phyloP scores from a whole-genome alignment of 495 filamentous ascomycete species.

The Penicillium alfredii region DNA sequence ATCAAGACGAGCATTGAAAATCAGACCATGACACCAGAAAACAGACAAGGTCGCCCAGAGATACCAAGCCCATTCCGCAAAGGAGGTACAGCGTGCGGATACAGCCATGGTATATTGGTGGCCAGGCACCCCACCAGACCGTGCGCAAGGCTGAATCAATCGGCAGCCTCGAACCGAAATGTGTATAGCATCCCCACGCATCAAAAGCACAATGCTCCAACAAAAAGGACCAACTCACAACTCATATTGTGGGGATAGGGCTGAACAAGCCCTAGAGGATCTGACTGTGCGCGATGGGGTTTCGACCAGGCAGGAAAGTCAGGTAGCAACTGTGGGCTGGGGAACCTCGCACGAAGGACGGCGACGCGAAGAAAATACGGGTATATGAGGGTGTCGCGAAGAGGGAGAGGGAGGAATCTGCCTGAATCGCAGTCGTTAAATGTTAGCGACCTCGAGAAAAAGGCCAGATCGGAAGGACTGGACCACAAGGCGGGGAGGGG shows the following conservation, averaged over 20 bases:
- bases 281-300: constrained; percentile 10
- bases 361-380: not conserved
- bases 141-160: no score
- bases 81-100: no score
- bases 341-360: constrained; percentile 15
- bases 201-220: constrained; percentile 1
- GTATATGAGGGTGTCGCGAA: not conserved
- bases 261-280: constrained; percentile 10
- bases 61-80: no score
- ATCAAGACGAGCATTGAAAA: constrained; percentile 1
- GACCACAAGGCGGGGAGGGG: no score
- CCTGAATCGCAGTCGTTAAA: no score
- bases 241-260: constrained; percentile 27
- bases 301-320: constrained; percentile 8
- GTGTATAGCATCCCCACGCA: not conserved
- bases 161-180: no score
- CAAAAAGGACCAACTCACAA: constrained; percentile 23
- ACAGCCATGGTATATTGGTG: no score
- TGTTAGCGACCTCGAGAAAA: no score
- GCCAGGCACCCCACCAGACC: no score
- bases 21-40: constrained; percentile 1
- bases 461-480: no score
- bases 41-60: no score
- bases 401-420: no score
- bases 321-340: constrained; percentile 17